Base-by-base conservation (phyloP, 2,329 filamentous ascomycete genomes). In the Xylaria sp. region DNA sequence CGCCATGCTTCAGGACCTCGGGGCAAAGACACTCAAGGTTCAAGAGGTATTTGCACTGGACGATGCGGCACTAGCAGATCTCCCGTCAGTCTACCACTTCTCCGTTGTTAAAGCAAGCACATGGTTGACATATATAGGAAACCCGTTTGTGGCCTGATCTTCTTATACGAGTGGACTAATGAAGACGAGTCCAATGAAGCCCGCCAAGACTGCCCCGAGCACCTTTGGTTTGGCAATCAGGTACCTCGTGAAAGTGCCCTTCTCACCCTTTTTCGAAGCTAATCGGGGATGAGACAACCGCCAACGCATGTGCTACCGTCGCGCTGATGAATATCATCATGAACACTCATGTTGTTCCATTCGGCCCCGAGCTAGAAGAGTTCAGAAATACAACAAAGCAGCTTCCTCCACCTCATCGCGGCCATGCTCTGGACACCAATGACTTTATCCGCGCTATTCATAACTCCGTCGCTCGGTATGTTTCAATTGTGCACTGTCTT, bases 141-240 rank as follows among this genome's bases (percentile, higher is more conserved):
- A 74, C 92, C 92, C 1, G 86, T 96, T 1, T 90, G 93, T 75
- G 95, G 95, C 2, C 82, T 98, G n/a, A 92, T 99, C 59, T 96
- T 98, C 72, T 87, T 97, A 1, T 97, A 94, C 75, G 88, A 91
- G 68, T 97, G 87, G 72, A 76, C 89, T 74, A 85, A 87, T 37
- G 87, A 84, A 3, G 81, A 84, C 6, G 82, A 83, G 79, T 83
- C 61, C 80, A 88, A 39, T 82, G 76, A 82, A 85, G 65, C 84
- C 87, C 70, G 83, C 82, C 54, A 85, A 79, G 67, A 72, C 70
- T 90, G 88, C 71, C 90, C 90, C 0, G 82, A 88, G 2, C 83
- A 89, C 37, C 84, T 98, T 20, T 99, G 96, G 95, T 98, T 98
- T 79, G 94, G 94, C 34, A 98, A 98, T 76, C 95, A 97, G 82